Evolutionary conservation across 805 yeast species (phyloP).

Genomic region (Wickerhamiella bombiphila): DNA sequence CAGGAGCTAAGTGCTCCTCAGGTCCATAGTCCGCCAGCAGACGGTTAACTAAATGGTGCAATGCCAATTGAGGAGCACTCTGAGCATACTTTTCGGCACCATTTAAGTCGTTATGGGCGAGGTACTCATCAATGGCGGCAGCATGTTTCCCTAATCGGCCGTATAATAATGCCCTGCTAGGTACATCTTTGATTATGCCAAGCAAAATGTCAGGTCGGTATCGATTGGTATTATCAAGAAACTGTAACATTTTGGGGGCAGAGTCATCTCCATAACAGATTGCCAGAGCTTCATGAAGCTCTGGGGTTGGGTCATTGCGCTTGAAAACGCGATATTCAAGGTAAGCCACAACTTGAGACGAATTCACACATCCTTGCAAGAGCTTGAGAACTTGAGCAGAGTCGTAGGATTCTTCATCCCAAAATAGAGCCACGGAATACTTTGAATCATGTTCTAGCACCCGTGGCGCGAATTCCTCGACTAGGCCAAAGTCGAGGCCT

Average conservation of each 20-base stretch:
- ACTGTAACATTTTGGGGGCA: neutral
- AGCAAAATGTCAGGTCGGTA: neutral
- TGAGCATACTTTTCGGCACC: conserved; percentile 53
- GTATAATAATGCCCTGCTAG: conserved; percentile 41
- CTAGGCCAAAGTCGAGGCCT: conserved; percentile 31
- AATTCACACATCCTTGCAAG: neutral
- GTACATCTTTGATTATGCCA: neutral
- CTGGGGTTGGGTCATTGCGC: conserved; percentile 1
- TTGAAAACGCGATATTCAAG: neutral
- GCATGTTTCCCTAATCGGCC: conserved; percentile 45
- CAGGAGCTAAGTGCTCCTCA: neutral
- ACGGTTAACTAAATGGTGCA: conserved; percentile 5
- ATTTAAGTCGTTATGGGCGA: conserved; percentile 39
- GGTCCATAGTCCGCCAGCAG: too few species aligned
- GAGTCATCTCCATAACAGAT: neutral
- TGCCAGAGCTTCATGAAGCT: conserved; percentile 9
- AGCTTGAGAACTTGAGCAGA: conserved; percentile 11
- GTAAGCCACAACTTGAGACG: neutral
- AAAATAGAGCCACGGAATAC: conserved; percentile 39
- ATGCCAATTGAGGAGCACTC: conserved; percentile 21
- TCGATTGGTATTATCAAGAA: neutral
- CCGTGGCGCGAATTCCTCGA: conserved; percentile 44
- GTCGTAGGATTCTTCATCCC: conserved; percentile 30
- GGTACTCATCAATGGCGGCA: conserved; percentile 47
- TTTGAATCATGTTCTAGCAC: conserved; percentile 29